These are phyloP conservation scores for Trametes meyenii DNA, from an alignment of 768 basidiomycete species.

Conservation along the genomic window DNA sequence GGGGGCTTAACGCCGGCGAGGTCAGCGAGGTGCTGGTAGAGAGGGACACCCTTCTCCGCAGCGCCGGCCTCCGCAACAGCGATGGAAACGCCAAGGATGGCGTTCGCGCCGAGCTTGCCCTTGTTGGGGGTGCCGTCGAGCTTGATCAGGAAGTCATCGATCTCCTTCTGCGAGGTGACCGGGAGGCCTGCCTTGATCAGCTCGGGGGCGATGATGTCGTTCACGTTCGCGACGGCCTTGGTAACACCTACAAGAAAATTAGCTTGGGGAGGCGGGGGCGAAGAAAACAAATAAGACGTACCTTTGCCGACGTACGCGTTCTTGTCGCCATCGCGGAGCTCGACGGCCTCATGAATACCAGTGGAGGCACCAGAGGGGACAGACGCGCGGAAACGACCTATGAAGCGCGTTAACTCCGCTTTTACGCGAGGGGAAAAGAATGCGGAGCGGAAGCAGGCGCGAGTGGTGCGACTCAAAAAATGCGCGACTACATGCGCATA, in stretches of 20 bases:
- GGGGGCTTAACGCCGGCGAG: conserved; percentile 95
- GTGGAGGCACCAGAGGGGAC: conserved; percentile 99
- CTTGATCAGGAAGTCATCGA: conserved; percentile 98
- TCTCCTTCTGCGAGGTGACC: conserved; percentile 90
- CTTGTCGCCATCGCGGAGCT: conserved; percentile 97
- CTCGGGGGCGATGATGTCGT: conserved; percentile 85
- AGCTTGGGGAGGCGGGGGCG: neutral
- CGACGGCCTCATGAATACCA: conserved; percentile 97
- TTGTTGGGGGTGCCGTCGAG: conserved; percentile 98
- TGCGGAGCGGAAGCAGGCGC: conserved; percentile 1
- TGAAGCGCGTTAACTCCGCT: conserved; percentile 25
- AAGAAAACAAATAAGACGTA: conserved; percentile 35
- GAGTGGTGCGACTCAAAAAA: neutral
- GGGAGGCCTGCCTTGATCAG: conserved; percentile 82
- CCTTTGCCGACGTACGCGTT: conserved; percentile 94
- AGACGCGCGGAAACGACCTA: conserved; percentile 90
- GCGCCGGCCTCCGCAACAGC: conserved; percentile 93
- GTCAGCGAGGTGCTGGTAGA: conserved; percentile 95
- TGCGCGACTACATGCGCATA: conserved; percentile 3
- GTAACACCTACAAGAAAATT: conserved; percentile 64
- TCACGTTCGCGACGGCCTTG: conserved; percentile 95
- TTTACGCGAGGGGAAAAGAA: neutral
- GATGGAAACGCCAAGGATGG: conserved; percentile 98
- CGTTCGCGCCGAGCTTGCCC: conserved; percentile 98
- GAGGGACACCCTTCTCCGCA: conserved; percentile 91